Evolutionary conservation across 352 stramenopile genomes (phyloP), one percentile per base, ranked within the genome.

Genomic region (Globisporangium megalacanthum): DNA sequence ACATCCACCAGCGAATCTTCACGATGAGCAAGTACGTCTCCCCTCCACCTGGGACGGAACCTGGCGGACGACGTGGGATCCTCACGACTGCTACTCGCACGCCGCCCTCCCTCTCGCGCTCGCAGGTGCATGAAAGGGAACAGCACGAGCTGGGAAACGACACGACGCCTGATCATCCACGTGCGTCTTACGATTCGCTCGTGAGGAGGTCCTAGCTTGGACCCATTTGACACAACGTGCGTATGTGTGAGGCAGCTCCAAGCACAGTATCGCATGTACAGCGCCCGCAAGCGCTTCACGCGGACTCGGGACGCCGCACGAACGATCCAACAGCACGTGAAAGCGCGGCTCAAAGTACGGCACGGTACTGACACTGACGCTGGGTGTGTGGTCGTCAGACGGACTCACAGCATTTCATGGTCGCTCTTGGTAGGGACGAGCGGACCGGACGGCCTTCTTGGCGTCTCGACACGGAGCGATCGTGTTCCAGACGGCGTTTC

Each of bases 1-100:
- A 86, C 52, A 81, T 93, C 22, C 77, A 91, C n/a, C 79, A 88
- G 44, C 71, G 70, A 47, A 74, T 90, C 17, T 89, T 87, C 58
- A 81, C 68, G 0, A 66, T 84, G 44, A 79, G 64, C 68, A 82
- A 72, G 81, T 90, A 68, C 33, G 70, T 54, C 11, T 4, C 14
- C 20, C 54, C 5, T 22, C 14, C 42, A 13, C 25, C 25, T 29
- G 25, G 25, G 25, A 29, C 25, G 25, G 25, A 29, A 29, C 25
- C 25, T 29, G 25, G 4, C 25, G 1, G 25, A 29, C 25, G 25
- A 29, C 25, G 1, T 29, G 25, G 25, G 25, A 29, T 4, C 25
- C 25, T 29, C 25, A 29, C 25, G 25, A 29, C 25, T 29, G 25
- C 25, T 29, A 29, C 25, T 29, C 25, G 25, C 25, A 29, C 25